Percentiles rank a stretch among this genome's conserved stretches.
phyloP scores from a whole-genome alignment of 2,329 filamentous ascomycete genomes.

The Conoideocrella luteorostrata region DNA sequence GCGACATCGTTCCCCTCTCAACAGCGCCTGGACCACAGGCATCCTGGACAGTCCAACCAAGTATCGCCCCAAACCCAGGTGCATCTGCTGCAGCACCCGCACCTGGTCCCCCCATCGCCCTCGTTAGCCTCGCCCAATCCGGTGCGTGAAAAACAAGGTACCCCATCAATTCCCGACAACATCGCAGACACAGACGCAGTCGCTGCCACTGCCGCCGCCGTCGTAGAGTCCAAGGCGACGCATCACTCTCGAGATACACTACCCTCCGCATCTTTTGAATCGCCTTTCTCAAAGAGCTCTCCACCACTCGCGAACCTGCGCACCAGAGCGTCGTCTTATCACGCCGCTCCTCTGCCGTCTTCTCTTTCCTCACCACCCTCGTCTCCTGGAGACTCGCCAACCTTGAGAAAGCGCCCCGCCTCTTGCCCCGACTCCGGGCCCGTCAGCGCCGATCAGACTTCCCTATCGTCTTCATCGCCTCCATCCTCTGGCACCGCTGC shows the following conservation, averaged over 20 bases:
- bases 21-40: slow-evolving; percentile 12
- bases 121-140: slow-evolving; percentile 23
- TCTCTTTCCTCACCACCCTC: slow-evolving; percentile 8
- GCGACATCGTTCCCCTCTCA: slow-evolving; percentile 15
- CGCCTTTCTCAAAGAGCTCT: slow-evolving; percentile 5
- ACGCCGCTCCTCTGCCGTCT: not conserved
- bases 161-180: slow-evolving; percentile 14
- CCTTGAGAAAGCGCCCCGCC: slow-evolving; percentile 10
- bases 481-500: slow-evolving; percentile 19
- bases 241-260: not conserved
- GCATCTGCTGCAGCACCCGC: slow-evolving; percentile 3
- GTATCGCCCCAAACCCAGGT: not conserved
- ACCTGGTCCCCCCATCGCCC: slow-evolving; percentile 11
- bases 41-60: not conserved
- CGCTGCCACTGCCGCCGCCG: slow-evolving; percentile 3
- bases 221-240: slow-evolving; percentile 6
- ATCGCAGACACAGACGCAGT: slow-evolving; percentile 13
- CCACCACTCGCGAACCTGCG: slow-evolving; percentile 8
- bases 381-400: slow-evolving; percentile 3
- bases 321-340: slow-evolving; percentile 12
- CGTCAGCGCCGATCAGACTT: slow-evolving; percentile 15
- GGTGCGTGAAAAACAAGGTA: slow-evolving; percentile 11
- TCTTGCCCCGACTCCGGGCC: slow-evolving; percentile 15
- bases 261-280: not conserved
- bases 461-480: slow-evolving; percentile 8